Evolutionary conservation across 306 rosid genomes (phyloP), one percentile per base, ranked within the genome.

Genomic region (barrel medic (Medicago truncatula)): DNA sequence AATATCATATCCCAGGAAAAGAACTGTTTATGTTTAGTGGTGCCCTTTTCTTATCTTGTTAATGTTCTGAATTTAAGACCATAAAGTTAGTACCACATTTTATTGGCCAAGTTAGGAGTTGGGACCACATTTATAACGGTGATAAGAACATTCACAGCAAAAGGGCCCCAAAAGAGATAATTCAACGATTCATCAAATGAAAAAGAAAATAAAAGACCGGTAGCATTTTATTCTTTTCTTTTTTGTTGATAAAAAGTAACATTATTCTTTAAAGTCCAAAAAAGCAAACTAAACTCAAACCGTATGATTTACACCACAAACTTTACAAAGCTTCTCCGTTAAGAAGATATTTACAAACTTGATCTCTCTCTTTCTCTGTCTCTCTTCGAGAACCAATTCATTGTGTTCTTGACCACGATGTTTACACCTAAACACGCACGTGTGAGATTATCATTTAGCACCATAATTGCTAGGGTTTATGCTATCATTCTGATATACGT

Each of bases 261-360:
- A 61, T 61, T 62, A 62, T 78, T 44, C 57, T 60, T 20, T 49
- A 43, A 60, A 74, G 12, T 13, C 67, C 75, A 28, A 73, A 83
- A 56, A 81, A 46, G 1, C 71, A 85, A 82, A 59, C 85, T 78
- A 86, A 77, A 58, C 78, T 28, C 83, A 87, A 78, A 70, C 81
- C 78, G 54, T 50, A 70, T 76, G 31, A 73, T 75, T 39, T 49
- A 60, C 83, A 40, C 25, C 78, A 84, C 84, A 85, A 83, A 83
- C 63, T 83, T 73, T 76, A 81, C 88, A 84, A 79, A 69, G 76
- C 76, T 83, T 76, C 80, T 84, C 78, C 71, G 60, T 63, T 31
- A 77, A 81, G 76, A 17, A 72, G 85, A 84, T 89, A 90, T 88
- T 84, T 87, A 92, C 96, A 88, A 70, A 64, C 63, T 69, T 39